Conservation (phyloP, 2,329 filamentous ascomycete species). For the Fusarium marasasianum region DNA sequence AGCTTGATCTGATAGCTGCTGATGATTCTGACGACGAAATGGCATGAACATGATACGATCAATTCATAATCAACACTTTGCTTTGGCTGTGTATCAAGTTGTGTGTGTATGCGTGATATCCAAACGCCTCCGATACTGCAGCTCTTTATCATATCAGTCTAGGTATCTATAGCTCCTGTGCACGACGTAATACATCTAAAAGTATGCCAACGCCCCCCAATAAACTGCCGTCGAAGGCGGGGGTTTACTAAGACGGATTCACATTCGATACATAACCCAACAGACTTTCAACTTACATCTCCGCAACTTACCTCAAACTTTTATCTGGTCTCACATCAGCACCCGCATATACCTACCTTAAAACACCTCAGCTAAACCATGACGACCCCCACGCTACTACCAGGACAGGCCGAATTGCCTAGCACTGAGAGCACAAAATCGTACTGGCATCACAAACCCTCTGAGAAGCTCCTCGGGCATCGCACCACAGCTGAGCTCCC, state of each 20-base stretch:
- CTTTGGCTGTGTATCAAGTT: background rate
- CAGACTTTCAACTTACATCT: background rate
- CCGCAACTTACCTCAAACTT: background rate
- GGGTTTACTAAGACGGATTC: background rate
- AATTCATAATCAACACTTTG: constrained; percentile 29
- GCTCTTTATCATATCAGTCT: background rate
- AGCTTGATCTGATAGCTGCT: constrained; percentile 42
- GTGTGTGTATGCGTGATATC: background rate
- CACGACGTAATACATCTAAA: constrained; percentile 1
- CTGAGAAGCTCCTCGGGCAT: constrained; percentile 71
- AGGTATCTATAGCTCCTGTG: background rate
- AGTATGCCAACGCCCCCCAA: background rate
- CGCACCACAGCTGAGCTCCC: constrained; percentile 73
- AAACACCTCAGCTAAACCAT: constrained; percentile 34
- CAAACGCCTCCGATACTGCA: background rate
- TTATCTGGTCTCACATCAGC: background rate
- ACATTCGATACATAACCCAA: background rate
- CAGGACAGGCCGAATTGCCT: constrained; percentile 65
- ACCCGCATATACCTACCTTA: background rate
- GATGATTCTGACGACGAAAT: constrained; percentile 47
- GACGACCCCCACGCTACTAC: constrained; percentile 43
- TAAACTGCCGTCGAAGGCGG: constrained; percentile 9
- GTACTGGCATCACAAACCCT: constrained; percentile 79
- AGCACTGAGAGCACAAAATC: constrained; percentile 68
- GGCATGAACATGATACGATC: constrained; percentile 49